Percentiles rank a stretch among this genome's conserved stretches.
Evolutionary conservation across 768 basidiomycete species (phyloP).

Genomic region (Mycena rosella): DNA sequence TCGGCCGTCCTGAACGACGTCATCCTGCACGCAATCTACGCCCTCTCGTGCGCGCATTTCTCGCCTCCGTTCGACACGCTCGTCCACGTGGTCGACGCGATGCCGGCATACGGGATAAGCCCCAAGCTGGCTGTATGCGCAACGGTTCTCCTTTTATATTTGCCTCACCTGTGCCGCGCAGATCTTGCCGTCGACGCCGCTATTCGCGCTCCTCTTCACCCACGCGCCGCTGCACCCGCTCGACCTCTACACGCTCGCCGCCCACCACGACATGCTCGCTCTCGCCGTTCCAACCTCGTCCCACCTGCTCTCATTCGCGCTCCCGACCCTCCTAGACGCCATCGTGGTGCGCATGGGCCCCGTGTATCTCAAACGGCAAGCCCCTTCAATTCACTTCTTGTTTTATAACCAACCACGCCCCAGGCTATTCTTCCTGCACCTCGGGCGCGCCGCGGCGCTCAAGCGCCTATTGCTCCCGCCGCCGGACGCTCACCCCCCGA

Average conservation of each 20-base stretch:
- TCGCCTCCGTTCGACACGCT: slow-evolving; percentile 75
- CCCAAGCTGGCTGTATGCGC: slow-evolving; percentile 48
- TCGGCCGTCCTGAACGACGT: slow-evolving; percentile 78
- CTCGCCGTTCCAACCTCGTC: slow-evolving; percentile 83
- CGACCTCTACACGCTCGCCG: slow-evolving; percentile 80
- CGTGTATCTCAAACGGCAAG: slow-evolving; percentile 74
- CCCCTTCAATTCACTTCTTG: neutral
- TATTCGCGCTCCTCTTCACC: slow-evolving; percentile 72
- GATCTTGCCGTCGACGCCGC: slow-evolving; percentile 63
- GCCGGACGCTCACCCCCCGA: slow-evolving; percentile 81
- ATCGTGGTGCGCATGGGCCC: slow-evolving; percentile 79
- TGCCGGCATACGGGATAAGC: slow-evolving; percentile 72
- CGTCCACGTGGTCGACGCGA: slow-evolving; percentile 64
- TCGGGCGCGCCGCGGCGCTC: slow-evolving; percentile 84
- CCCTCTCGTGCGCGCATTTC: slow-evolving; percentile 81
- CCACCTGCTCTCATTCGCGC: slow-evolving; percentile 78
- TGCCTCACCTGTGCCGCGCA: slow-evolving; percentile 23
- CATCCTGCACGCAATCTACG: slow-evolving; percentile 79
- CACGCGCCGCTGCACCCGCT: slow-evolving; percentile 78
- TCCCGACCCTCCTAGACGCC: slow-evolving; percentile 77
- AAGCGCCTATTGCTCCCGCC: slow-evolving; percentile 83
- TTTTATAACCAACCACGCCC: neutral
- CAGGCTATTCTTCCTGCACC: slow-evolving; percentile 82
- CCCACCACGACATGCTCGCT: slow-evolving; percentile 73
- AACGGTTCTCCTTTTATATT: neutral